Conservation (phyloP, 345 rosid species). For the Cardiospermum halicacabum region DNA sequence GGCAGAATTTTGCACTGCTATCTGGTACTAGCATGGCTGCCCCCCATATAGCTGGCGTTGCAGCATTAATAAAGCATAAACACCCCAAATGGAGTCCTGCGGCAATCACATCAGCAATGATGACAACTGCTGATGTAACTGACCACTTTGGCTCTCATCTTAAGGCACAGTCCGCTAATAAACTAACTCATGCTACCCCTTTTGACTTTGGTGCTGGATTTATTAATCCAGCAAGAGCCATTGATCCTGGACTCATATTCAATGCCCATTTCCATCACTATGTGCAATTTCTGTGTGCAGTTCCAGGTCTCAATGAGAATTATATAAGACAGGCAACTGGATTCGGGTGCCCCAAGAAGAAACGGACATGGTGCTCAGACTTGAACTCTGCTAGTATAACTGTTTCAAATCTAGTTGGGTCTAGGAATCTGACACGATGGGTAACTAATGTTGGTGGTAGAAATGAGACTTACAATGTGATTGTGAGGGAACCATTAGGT, state of each 20-base stretch:
- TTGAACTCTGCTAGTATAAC: constrained; percentile 37
- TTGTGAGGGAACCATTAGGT: constrained; percentile 27
- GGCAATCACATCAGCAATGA: constrained; percentile 43
- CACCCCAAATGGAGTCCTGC: constrained; percentile 50
- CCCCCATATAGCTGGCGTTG: constrained; percentile 45
- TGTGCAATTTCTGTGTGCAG: constrained; percentile 38
- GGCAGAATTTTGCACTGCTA: constrained; percentile 38
- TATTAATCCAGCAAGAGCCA: constrained; percentile 33
- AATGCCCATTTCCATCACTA: constrained; percentile 29
- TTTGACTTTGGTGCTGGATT: constrained; percentile 44
- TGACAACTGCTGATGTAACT: constrained; percentile 37
- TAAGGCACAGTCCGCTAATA: constrained; percentile 31
- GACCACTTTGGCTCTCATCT: constrained; percentile 35
- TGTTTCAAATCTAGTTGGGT: constrained; percentile 31
- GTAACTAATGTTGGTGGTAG: constrained; percentile 26
- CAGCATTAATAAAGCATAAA: constrained; percentile 45
- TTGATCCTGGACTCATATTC: constrained; percentile 44
- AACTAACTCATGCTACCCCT: constrained; percentile 32
- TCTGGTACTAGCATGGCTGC: constrained; percentile 51
- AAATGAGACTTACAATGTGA: constrained; percentile 29
- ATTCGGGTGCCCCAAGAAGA: constrained; percentile 23
- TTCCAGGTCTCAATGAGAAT: constrained; percentile 35
- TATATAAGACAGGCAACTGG: constrained; percentile 32
- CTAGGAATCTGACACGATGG: constrained; percentile 28
- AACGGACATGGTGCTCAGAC: constrained; percentile 34